A percentile compares a stretch with the other conserved stretches of the same genome.
Evolutionary conservation across 805 yeast genomes (phyloP).

Genomic region (Teunomyces cretensis): DNA sequence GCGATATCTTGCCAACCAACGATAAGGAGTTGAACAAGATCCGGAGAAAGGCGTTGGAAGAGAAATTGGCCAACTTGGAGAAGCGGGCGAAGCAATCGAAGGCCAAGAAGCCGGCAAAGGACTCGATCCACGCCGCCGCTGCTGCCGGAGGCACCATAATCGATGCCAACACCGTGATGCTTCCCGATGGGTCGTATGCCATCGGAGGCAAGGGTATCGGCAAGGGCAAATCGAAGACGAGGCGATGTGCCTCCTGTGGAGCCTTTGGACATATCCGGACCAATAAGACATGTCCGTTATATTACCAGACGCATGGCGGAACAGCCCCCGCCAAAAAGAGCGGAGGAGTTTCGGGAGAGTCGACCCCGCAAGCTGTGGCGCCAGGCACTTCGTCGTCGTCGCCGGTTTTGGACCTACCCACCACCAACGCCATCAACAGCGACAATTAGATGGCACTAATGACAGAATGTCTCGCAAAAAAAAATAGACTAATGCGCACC

Average conservation of each 20-base stretch:
- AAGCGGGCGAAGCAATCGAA: conserved; percentile 50
- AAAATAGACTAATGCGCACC: too few relatives aligned
- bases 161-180: conserved; percentile 42
- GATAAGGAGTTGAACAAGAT: conserved; percentile 82
- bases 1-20: conserved; percentile 71
- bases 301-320: conserved; percentile 38
- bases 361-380: too few relatives aligned
- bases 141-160: conserved; percentile 44
- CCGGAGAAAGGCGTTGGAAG: conserved; percentile 73
- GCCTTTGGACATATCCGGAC: conserved; percentile 94
- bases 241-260: conserved; percentile 95
- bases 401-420: too few relatives aligned
- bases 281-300: conserved; percentile 86
- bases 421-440: too few relatives aligned
- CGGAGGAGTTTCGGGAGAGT: neutral
- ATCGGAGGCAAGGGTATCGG: conserved; percentile 69
- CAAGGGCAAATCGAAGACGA: conserved; percentile 67
- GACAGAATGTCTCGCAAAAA: too few relatives aligned
- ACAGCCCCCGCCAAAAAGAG: conserved; percentile 7
- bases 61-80: conserved; percentile 78
- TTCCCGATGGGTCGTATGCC: conserved; percentile 45
- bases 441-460: too few relatives aligned
- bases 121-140: conserved; percentile 38
- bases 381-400: too few relatives aligned
- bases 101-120: conserved; percentile 32